A percentile compares a stretch with the other conserved stretches of the same genome.
phyloP scores from a whole-genome alignment of 345 rosid genomes.

The Garcia nutans region DNA sequence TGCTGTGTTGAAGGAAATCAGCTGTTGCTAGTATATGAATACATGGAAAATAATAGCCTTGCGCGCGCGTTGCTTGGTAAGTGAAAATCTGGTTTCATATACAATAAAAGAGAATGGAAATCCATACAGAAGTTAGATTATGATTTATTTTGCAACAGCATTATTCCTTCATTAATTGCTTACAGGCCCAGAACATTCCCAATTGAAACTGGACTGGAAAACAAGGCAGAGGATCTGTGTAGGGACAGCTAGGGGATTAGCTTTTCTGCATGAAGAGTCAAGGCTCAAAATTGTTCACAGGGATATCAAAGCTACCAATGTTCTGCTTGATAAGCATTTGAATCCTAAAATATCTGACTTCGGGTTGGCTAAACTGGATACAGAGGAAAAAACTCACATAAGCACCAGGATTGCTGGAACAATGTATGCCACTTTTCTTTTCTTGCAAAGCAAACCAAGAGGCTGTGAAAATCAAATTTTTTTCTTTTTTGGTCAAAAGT shows the following conservation, averaged over 20 bases:
- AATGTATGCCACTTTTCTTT: constrained; percentile 34
- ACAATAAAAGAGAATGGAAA: neutral
- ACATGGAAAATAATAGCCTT: constrained; percentile 17
- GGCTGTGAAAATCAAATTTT: neutral
- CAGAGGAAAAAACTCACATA: constrained; percentile 64
- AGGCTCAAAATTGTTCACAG: constrained; percentile 66
- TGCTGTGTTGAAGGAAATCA: constrained; percentile 17
- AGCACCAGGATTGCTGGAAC: constrained; percentile 75
- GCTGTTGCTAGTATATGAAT: constrained; percentile 9
- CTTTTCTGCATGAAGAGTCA: constrained; percentile 71
- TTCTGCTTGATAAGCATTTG: constrained; percentile 55
- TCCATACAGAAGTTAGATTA: neutral
- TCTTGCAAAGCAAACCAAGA: neutral
- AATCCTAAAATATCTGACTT: constrained; percentile 66
- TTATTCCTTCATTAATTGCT: neutral
- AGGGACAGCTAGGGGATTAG: constrained; percentile 65
- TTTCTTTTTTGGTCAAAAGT: neutral
- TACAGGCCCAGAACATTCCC: neutral
- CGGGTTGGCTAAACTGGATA: constrained; percentile 68
- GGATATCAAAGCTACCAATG: constrained; percentile 71
- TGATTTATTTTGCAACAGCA: neutral
- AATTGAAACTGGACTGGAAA: constrained; percentile 55
- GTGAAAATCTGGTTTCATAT: neutral
- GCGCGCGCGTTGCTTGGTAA: constrained; percentile 12
- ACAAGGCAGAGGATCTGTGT: constrained; percentile 63